These are phyloP conservation scores for Aspergillus sp. DNA, from an alignment of 2,329 filamentous ascomycete genomes.

Conservation along the genomic window DNA sequence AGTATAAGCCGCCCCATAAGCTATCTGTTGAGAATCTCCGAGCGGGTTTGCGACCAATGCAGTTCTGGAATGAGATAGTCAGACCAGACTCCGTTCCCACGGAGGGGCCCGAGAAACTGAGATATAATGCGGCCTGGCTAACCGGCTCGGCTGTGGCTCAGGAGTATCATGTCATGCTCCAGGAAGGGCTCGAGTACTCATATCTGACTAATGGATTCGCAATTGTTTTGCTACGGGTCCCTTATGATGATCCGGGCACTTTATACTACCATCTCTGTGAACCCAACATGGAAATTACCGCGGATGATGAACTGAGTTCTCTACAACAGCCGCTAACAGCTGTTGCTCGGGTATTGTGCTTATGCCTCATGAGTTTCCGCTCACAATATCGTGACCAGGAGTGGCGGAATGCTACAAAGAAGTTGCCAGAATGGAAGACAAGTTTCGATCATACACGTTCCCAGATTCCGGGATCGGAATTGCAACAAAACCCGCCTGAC, in stretches of 20 bases:
- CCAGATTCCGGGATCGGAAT: slow-evolving; percentile 22
- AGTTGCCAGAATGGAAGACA: slow-evolving; percentile 21
- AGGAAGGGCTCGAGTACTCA: background rate
- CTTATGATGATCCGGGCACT: background rate
- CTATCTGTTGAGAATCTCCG: too few relatives aligned
- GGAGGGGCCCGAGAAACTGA: background rate
- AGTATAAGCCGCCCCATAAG: too few relatives aligned
- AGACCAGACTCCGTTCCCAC: background rate
- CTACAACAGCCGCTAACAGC: slow-evolving; percentile 14
- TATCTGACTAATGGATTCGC: background rate
- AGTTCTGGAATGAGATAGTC: background rate
- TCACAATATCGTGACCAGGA: slow-evolving; percentile 18
- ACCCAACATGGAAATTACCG: background rate
- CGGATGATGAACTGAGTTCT: background rate
- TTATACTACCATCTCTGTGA: background rate
- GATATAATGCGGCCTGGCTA: background rate
- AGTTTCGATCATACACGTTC: slow-evolving; percentile 18
- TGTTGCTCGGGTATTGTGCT: slow-evolving; percentile 18
- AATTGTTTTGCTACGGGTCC: background rate
- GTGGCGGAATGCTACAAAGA: slow-evolving; percentile 21
- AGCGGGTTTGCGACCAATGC: too few relatives aligned
- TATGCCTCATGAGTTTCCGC: slow-evolving; percentile 24
- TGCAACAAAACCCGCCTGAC: slow-evolving; percentile 11
- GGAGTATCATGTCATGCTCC: background rate
- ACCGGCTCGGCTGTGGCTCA: background rate